Percentiles rank a stretch among this genome's conserved stretches.
phyloP scores from a whole-genome alignment of 441 rosid species.

The Geranium incanum region DNA sequence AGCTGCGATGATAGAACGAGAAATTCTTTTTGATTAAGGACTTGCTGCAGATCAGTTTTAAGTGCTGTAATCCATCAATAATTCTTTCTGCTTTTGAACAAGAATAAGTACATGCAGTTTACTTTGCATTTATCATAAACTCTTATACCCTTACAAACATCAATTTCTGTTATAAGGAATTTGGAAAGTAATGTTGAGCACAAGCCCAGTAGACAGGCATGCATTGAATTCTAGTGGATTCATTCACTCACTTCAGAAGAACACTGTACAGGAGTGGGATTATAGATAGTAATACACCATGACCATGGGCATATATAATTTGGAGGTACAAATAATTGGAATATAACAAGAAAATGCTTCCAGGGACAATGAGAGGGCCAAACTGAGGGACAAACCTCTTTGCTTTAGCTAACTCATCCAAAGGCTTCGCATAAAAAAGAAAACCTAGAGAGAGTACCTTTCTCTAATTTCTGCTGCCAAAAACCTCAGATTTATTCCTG shows the following conservation, averaged over 20 bases:
- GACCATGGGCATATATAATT: not conserved
- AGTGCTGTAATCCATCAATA: no score
- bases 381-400: not conserved
- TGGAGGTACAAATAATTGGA: not conserved
- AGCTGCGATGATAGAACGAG: conserved; percentile 51
- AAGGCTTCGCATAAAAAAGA: not conserved
- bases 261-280: not conserved
- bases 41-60: no score
- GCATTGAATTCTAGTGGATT: no score
- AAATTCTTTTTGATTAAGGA: conserved; percentile 9
- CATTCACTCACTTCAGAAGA: not conserved
- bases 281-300: not conserved
- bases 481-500: not conserved
- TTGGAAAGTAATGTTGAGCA: no score
- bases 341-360: no score
- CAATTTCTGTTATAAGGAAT: no score
- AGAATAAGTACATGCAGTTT: no score
- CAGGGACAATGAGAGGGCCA: not conserved
- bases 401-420: not conserved
- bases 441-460: not conserved
- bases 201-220: no score
- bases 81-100: no score
- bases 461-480: not conserved
- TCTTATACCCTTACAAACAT: no score
- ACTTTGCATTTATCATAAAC: no score